Evolutionary conservation across 805 yeast species (phyloP).

Genomic region (Pichia cabralensis): DNA sequence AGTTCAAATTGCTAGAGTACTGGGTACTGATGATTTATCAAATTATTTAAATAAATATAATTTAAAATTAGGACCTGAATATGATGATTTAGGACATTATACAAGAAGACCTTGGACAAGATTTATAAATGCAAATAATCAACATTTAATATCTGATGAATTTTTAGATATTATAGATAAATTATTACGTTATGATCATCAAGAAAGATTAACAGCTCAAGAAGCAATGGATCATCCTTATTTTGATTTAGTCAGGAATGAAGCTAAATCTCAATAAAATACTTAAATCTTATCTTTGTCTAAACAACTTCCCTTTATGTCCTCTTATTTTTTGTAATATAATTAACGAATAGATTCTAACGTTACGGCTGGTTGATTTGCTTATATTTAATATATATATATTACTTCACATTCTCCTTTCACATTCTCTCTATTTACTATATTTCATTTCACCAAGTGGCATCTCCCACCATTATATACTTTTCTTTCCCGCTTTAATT

Average conservation of each 20-base stretch:
- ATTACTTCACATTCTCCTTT: too few relatives aligned
- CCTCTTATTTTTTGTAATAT: too few relatives aligned
- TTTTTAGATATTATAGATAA: conserved; percentile 75
- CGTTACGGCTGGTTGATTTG: too few relatives aligned
- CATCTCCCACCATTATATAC: too few relatives aligned
- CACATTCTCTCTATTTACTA: too few relatives aligned
- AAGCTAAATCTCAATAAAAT: conserved; percentile 2
- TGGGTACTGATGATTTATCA: conserved; percentile 76
- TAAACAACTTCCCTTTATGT: too few relatives aligned
- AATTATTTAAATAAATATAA: conserved; percentile 63
- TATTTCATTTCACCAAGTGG: too few relatives aligned
- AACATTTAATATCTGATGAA: conserved; percentile 56
- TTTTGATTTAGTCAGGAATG: conserved; percentile 24
- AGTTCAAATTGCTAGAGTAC: conserved; percentile 77
- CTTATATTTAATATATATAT: too few relatives aligned
- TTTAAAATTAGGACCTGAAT: conserved; percentile 61
- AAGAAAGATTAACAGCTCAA: conserved; percentile 76
- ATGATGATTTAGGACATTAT: conserved; percentile 65
- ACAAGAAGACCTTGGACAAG: conserved; percentile 81
- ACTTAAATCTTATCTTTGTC: neutral
- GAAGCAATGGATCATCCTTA: conserved; percentile 74
- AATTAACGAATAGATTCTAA: too few relatives aligned
- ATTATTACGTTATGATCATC: conserved; percentile 77
- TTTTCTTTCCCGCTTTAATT: too few relatives aligned
- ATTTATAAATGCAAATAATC: conserved; percentile 63